Conservation (phyloP, 2,329 filamentous ascomycete genomes). For the Trichophyton simii region DNA sequence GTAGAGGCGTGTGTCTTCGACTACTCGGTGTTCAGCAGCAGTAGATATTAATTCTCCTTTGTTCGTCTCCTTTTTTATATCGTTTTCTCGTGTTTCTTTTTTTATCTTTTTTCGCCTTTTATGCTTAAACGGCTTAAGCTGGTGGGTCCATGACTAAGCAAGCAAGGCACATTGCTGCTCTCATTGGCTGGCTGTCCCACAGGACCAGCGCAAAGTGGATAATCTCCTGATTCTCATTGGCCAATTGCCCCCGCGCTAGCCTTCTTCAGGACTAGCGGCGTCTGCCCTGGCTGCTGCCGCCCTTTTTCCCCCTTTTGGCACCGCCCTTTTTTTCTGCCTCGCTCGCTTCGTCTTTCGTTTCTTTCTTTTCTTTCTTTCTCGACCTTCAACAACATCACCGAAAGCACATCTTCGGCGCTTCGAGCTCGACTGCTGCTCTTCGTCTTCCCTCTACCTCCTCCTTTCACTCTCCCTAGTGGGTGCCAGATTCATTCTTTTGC, state of each 20-base stretch:
- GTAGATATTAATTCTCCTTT: background rate
- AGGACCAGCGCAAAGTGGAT: background rate
- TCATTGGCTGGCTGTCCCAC: background rate
- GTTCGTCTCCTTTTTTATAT: background rate
- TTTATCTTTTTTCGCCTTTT: background rate
- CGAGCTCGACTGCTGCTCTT: slow-evolving; percentile 5
- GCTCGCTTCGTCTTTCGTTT: slow-evolving; percentile 11
- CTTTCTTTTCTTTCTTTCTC: slow-evolving; percentile 5
- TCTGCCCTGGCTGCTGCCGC: background rate
- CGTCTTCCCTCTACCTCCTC: slow-evolving; percentile 7
- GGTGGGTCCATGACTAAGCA: background rate
- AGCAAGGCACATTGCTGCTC: background rate
- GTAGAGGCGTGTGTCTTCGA: too few relatives aligned
- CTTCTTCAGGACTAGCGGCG: background rate
- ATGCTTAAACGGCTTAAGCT: background rate
- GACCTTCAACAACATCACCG: slow-evolving; percentile 2
- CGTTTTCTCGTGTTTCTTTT: background rate
- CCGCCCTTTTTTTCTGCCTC: background rate
- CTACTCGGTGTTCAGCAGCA: background rate
- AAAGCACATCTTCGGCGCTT: slow-evolving; percentile 1
- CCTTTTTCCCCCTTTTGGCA: slow-evolving; percentile 3
- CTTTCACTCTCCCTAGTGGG: slow-evolving; percentile 26
- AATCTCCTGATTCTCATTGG: background rate
- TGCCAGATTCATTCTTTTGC: slow-evolving; percentile 54
- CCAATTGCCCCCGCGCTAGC: too few relatives aligned